Evolutionary conservation across 1,284 basidiomycete genomes (phyloP).

Genomic region (Gastroboletus turbinatus): DNA sequence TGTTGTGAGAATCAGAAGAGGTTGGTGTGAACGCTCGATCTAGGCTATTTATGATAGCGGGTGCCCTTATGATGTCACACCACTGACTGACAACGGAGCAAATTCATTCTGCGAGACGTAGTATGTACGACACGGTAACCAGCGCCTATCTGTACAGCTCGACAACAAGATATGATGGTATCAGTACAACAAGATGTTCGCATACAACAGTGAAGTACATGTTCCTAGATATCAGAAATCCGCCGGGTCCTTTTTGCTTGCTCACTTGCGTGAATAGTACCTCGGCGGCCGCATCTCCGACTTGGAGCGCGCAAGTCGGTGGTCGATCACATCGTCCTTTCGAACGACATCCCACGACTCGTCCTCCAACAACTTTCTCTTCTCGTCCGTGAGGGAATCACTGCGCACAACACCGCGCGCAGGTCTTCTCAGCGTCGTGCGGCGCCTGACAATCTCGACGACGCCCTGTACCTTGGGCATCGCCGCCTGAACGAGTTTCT

Average conservation of each 20-base stretch:
- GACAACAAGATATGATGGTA: conserved; percentile 2
- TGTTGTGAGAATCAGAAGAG: neutral
- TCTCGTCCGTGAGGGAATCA: conserved; percentile 21
- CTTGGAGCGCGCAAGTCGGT: conserved; percentile 24
- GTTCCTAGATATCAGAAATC: neutral
- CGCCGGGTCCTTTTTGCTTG: too few species aligned
- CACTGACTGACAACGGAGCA: neutral
- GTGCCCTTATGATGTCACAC: neutral
- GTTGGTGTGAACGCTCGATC: neutral
- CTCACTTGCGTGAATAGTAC: conserved; percentile 16
- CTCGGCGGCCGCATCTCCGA: conserved; percentile 28
- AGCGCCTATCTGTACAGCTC: conserved; percentile 1
- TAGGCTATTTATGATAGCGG: too few species aligned
- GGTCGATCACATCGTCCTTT: conserved; percentile 10
- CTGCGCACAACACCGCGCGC: conserved; percentile 13
- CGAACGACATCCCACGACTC: conserved; percentile 18
- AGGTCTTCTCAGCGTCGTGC: conserved; percentile 10
- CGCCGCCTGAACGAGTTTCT: conserved; percentile 30
- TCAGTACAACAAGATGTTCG: neutral
- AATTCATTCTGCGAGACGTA: neutral
- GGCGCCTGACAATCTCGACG: conserved; percentile 27
- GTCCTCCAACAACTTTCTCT: conserved; percentile 20
- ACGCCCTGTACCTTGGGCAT: conserved; percentile 41
- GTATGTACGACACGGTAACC: neutral
- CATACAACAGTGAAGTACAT: neutral